Percentiles rank a stretch among this genome's conserved stretches.
phyloP scores from a whole-genome alignment of 306 rosid species.

The Lagenaria siceraria region DNA sequence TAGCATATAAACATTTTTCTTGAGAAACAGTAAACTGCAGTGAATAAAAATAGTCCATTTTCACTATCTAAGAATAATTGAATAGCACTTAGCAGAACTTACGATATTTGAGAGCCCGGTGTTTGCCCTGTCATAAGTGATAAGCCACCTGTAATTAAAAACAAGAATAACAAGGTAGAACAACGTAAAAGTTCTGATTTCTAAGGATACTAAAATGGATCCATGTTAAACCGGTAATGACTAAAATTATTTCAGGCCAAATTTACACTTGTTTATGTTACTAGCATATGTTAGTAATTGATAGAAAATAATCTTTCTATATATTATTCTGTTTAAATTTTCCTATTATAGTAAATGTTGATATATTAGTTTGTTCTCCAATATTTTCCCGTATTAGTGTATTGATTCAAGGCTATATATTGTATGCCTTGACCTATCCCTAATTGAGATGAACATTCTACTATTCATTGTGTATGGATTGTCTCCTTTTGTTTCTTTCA shows the following conservation, averaged over 20 bases:
- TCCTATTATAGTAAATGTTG: no score
- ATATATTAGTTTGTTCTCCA: no score
- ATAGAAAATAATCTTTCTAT: no score
- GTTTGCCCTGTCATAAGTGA: slow-evolving; percentile 50
- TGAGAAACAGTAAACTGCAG: not conserved
- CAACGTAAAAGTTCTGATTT: not conserved
- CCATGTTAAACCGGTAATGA: not conserved
- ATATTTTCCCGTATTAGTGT: no score
- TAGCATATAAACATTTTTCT: not conserved
- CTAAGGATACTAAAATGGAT: not conserved
- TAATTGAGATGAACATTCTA: no score
- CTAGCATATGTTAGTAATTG: no score
- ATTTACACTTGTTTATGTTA: not conserved
- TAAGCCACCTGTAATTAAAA: slow-evolving; percentile 46
- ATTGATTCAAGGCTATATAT: no score
- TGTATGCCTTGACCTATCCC: no score
- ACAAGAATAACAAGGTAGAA: slow-evolving; percentile 12
- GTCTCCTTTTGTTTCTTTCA: no score
- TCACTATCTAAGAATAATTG: not conserved
- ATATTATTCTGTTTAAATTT: no score
- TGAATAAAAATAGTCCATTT: not conserved
- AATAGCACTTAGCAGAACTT: slow-evolving; percentile 16
- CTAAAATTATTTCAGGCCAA: not conserved
- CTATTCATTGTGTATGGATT: no score
- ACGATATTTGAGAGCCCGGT: slow-evolving; percentile 53